Conservation (phyloP, 2,329 filamentous ascomycete genomes). For the Ophiosphaerella narmari region DNA sequence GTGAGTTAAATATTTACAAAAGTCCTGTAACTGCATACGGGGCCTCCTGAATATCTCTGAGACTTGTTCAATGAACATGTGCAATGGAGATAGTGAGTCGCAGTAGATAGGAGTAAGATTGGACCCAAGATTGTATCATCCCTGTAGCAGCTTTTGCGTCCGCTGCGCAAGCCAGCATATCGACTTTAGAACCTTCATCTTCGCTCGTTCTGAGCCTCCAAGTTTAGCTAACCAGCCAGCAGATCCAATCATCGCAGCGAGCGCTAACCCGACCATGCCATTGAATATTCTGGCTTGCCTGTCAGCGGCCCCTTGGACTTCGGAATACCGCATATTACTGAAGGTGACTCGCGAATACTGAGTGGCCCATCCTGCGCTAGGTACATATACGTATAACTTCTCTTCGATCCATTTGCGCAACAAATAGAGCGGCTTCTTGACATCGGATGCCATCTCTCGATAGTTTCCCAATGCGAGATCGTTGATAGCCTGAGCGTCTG, state of each 20-base stretch:
- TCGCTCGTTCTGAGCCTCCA: conserved; percentile 25
- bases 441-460: conserved; percentile 87
- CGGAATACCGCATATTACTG: conserved; percentile 86
- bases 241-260: conserved; percentile 20
- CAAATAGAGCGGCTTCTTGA: conserved; percentile 76
- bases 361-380: conserved; percentile 82
- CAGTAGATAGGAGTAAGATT: no score
- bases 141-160: conserved; percentile 20
- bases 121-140: conserved; percentile 3
- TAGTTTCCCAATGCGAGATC: conserved; percentile 92
- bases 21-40: no score
- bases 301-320: conserved; percentile 73
- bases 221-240: conserved; percentile 27
- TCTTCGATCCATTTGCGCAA: conserved; percentile 88
- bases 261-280: conserved; percentile 27
- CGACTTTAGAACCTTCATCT: conserved; percentile 33
- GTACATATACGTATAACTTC: conserved; percentile 74
- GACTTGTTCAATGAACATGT: not conserved
- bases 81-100: not conserved
- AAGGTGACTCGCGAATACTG: conserved; percentile 94
- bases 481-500: conserved; percentile 88
- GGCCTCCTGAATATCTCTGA: not conserved
- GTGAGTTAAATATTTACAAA: no score
- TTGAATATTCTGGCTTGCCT: conserved; percentile 40
- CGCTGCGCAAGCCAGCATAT: conserved; percentile 33